Base-by-base conservation (phyloP, 139 green algal species). In the Coccomyxa sp. region DNA sequence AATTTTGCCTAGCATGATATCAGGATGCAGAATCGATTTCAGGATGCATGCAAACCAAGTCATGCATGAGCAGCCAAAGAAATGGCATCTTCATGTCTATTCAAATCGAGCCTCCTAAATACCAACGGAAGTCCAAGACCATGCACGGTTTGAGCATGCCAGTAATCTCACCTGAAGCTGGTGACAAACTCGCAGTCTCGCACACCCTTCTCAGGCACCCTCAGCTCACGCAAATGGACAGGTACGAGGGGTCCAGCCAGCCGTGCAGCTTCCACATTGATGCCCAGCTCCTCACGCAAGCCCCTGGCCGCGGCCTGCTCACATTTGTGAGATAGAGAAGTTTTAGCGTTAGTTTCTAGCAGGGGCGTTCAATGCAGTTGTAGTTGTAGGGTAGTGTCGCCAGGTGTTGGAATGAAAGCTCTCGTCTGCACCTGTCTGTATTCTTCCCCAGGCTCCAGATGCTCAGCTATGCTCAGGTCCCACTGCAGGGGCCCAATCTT, bases 391-490 rank as follows among this genome's bases (percentile, higher is more conserved):
- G 38, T 7, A 7, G 38, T 51, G 38, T 51, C 7, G 38, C 38
- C 38, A 51, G 3, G 38, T 7, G 38, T 51, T 7, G 38, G 38
- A 51, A 51, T 51, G 7, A 3, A 51, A 51, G 38, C 38, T 51
- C 38, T 51, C 38, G 38, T 51, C 38, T 51, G 38, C 38, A 86
- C 85, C 82, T 90, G 38, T 32, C 28, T n/a, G 82, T 88, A 95
- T 16, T n/a, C 77, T 77, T 95, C 92, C 13, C 92, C 92, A 71
- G 88, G 85, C 51, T 87, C 80, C 18, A 95, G 80, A 83, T 95
- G 92, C 85, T 95, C 92, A 15, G 92, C 92, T 10, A 90, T 84
- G 58, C 85, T 91, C 13, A 96, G 77, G 82, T 96, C 92, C 92
- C 91, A 95, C 85, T 94, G 87, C 11, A 82, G 66, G 0, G 92